phyloP scores from a whole-genome alignment of 768 basidiomycete genomes.

The Suillus lakei region DNA sequence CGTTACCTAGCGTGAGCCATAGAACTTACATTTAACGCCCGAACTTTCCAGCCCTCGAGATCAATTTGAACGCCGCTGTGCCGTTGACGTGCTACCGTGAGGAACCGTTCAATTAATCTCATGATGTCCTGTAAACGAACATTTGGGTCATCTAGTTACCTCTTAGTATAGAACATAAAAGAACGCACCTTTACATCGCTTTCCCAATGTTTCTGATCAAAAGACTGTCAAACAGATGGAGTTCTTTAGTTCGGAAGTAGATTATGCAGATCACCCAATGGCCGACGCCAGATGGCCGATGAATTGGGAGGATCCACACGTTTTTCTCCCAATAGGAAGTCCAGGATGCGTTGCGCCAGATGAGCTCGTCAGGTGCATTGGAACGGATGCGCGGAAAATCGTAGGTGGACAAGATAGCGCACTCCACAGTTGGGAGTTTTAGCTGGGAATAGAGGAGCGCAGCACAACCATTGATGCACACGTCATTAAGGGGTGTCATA shows the following conservation, averaged over 20 bases:
- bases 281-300: conserved; percentile 18
- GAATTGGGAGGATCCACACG: conserved; percentile 45
- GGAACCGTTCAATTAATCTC: conserved; percentile 2
- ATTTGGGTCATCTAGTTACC: not conserved
- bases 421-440: not conserved
- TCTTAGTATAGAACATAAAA: not conserved
- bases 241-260: not conserved
- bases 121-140: conserved; percentile 6
- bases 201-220: conserved; percentile 10
- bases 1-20: not conserved
- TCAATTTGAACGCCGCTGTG: conserved; percentile 7
- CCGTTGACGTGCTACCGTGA: conserved; percentile 4
- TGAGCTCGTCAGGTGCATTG: conserved; percentile 4
- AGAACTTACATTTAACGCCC: not conserved
- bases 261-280: conserved; percentile 41
- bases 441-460: conserved; percentile 11
- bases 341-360: conserved; percentile 26
- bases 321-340: conserved; percentile 35
- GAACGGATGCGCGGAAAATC: conserved; percentile 9
- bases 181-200: not conserved
- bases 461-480: conserved; percentile 19
- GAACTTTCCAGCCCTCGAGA: conserved; percentile 6
- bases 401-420: conserved; percentile 17
- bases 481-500: conserved; percentile 15
- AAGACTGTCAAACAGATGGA: conserved; percentile 20